These are phyloP conservation scores for Carex arenaria DNA, from an alignment of 202 grass and related monocot genomes.

Conservation along the genomic window DNA sequence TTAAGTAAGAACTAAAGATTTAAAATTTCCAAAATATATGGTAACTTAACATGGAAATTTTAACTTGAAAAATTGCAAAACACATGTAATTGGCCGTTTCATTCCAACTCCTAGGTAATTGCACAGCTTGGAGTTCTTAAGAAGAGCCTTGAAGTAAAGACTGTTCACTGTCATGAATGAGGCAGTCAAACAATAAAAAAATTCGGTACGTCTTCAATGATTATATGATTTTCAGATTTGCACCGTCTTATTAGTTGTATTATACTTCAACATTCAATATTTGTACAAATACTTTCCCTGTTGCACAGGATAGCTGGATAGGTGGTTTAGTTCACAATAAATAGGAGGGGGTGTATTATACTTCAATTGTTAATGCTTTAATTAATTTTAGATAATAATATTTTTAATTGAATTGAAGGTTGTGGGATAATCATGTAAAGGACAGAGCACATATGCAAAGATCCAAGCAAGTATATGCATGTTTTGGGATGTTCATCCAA, in stretches of 20 bases:
- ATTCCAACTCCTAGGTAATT: conserved; percentile 41
- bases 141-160: conserved; percentile 26
- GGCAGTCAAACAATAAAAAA: conserved; percentile 28
- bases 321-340: too few species aligned
- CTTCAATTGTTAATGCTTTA: not conserved
- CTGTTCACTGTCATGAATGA: conserved; percentile 29
- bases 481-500: conserved; percentile 76
- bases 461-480: conserved; percentile 46
- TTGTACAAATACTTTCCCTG: too few species aligned
- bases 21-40: not conserved
- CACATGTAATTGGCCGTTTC: conserved; percentile 23
- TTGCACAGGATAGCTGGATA: too few species aligned
- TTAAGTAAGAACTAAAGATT: not conserved
- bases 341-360: not conserved
- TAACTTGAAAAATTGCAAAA: not conserved
- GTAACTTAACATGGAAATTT: not conserved
- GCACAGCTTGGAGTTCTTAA: conserved; percentile 30
- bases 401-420: conserved; percentile 29
- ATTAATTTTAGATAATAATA: not conserved
- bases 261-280: too few species aligned
- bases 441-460: conserved; percentile 36
- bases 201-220: conserved; percentile 35
- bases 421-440: conserved; percentile 50
- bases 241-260: too few species aligned
- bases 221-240: not conserved